Evolutionary conservation across 306 rosid genomes (phyloP), one percentile per base, ranked within the genome.

Genomic region (Dalbergia oliveri): DNA sequence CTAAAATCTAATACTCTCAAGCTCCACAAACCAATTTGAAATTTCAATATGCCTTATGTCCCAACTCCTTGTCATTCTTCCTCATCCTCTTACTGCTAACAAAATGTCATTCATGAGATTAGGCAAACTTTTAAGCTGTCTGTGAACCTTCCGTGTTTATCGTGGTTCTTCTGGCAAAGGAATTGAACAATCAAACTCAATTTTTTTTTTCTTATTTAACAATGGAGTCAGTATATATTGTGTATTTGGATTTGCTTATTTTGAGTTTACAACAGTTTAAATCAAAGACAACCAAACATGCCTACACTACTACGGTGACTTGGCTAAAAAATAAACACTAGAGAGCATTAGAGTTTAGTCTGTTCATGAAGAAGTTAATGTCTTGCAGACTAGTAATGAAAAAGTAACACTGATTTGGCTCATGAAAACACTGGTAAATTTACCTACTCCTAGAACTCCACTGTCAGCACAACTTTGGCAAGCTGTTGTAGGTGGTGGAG

Each of bases 401-500:
- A 18, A 66, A 76, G 47, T 47, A 43, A 75, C 77, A 71, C 11
- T 3, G 49, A 45, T 61, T 71, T 51, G 44, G 54, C 57, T 71
- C 5, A 71, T 69, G 53, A 65, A 58, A 57, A 45, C 23, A 54
- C 4, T 7, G 45, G 56, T 63, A 45, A 53, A 47, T 81, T 87
- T 85, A 95, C 99, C 99, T 77, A 93, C 97, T 79, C 98, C 99
- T 41, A 95, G 89, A 72, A 95, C 98, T 64, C 99, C 99, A 77
- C 89, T 90, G 12, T 95, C 98, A 18, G 98, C 90, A 63, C 99
- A 95, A 74, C 98, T 91, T 89, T 95, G 99, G 77, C 99, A 95
- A 16, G 99, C 98, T 54, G 97, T 79, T 84, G 96, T 66, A 16
- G 99, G 99, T 34, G 99, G 98, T 5, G 99, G 98, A 70, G 92